Conservation (phyloP, 2,329 filamentous ascomycete species). For the Cladosporium sp. region DNA sequence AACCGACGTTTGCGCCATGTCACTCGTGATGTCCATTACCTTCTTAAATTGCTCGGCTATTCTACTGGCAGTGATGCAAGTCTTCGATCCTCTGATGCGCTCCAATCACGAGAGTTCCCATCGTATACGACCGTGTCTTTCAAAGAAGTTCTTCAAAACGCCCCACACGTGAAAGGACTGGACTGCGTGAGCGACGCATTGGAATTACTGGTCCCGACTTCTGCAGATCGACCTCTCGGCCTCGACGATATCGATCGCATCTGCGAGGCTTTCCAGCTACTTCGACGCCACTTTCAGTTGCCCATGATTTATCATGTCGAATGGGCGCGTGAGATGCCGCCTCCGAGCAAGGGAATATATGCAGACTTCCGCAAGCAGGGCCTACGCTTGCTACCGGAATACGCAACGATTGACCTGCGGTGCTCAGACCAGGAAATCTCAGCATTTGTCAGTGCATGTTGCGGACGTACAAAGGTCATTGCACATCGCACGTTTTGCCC, state of each 20-base stretch:
- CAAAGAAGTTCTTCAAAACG: not conserved
- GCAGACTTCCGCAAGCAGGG: not conserved
- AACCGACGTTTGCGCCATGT: not conserved
- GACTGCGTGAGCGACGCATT: not conserved
- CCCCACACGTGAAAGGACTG: not conserved
- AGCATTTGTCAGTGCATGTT: not conserved
- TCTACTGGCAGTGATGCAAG: not conserved
- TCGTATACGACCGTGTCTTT: not conserved
- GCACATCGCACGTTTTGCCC: not conserved
- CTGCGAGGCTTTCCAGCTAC: not conserved
- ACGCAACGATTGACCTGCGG: constrained; percentile 1
- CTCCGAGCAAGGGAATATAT: not conserved
- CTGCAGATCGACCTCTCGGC: not conserved
- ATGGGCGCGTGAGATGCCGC: not conserved
- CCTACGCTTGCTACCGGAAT: constrained; percentile 9
- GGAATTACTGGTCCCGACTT: not conserved
- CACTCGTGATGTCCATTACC: not conserved
- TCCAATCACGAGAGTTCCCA: not conserved
- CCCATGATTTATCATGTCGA: not conserved
- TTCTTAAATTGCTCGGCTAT: not conserved
- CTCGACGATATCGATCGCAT: not conserved
- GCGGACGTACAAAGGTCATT: not conserved
- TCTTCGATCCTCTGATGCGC: not conserved
- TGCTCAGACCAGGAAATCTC: constrained; percentile 8
- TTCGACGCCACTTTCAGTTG: not conserved